phyloP scores from a whole-genome alignment of 1,284 basidiomycete genomes.

The Puccinia coronata region DNA sequence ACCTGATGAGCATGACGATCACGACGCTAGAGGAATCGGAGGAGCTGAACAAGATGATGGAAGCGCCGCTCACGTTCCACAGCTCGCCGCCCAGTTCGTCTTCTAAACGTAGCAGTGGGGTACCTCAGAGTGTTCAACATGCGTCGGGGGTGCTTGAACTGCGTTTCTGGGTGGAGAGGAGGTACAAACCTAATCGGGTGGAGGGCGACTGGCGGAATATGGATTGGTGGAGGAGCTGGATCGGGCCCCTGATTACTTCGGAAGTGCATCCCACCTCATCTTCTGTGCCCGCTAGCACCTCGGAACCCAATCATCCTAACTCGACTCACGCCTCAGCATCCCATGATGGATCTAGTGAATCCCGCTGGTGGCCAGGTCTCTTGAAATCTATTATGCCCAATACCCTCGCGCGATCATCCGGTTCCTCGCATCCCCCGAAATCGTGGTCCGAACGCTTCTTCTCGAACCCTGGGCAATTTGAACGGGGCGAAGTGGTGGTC shows the following conservation, averaged over 20 bases:
- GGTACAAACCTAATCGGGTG: neutral
- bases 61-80: slow-evolving; percentile 23
- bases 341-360: neutral
- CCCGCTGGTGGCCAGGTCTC: slow-evolving; percentile 23
- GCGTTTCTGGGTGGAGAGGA: slow-evolving; percentile 26
- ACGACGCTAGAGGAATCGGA: neutral
- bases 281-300: neutral
- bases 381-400: slow-evolving; percentile 26
- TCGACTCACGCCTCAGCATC: neutral
- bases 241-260: slow-evolving; percentile 37
- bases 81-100: neutral
- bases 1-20: slow-evolving; percentile 34
- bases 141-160: slow-evolving; percentile 9
- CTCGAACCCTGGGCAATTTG: neutral
- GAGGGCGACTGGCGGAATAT: slow-evolving; percentile 27
- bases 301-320: neutral
- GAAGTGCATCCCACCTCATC: neutral
- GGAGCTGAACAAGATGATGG: slow-evolving; percentile 12
- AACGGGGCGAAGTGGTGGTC: slow-evolving; percentile 32
- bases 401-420: neutral
- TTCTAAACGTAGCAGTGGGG: neutral
- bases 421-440: neutral
- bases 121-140: neutral
- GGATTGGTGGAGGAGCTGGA: slow-evolving; percentile 36
- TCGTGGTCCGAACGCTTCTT: slow-evolving; percentile 12